phyloP scores from a whole-genome alignment of 2,329 filamentous ascomycete genomes.

The Tolypocladium nubicola region DNA sequence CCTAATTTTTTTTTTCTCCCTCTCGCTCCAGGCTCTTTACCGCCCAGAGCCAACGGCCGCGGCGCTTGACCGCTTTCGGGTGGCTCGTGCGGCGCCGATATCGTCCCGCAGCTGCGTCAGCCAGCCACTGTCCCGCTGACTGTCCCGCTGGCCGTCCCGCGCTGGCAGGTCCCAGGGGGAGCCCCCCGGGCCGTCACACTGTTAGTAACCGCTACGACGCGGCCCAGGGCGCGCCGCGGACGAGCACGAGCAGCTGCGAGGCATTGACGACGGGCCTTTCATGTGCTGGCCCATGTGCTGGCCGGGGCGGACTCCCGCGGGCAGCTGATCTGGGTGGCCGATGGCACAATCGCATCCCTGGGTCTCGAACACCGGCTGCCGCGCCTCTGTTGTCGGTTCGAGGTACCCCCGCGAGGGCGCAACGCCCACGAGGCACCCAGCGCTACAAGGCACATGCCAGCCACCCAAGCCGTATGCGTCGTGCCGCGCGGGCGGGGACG shows the following conservation, averaged over 20 bases:
- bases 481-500: too few relatives aligned
- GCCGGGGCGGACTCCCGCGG: too few relatives aligned
- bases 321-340: background rate
- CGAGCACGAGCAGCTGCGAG: too few relatives aligned
- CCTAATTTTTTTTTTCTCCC: background rate
- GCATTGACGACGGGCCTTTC: too few relatives aligned
- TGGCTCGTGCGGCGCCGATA: background rate
- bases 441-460: background rate
- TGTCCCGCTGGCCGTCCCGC: background rate
- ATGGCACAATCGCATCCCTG: background rate
- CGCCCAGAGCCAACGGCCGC: background rate
- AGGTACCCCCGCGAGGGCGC: background rate
- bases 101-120: conserved; percentile 1
- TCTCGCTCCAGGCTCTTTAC: background rate
- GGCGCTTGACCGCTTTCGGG: conserved; percentile 1
- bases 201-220: background rate
- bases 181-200: background rate
- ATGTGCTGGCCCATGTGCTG: too few relatives aligned
- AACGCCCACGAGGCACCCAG: too few relatives aligned
- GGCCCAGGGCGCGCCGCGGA: too few relatives aligned
- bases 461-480: background rate
- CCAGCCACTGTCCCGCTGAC: background rate
- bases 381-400: too few relatives aligned
- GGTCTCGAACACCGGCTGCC: too few relatives aligned
- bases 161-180: too few relatives aligned